Evolutionary conservation across 116 monocot genomes (phyloP).

Genomic region (Cymodocea nodosa): DNA sequence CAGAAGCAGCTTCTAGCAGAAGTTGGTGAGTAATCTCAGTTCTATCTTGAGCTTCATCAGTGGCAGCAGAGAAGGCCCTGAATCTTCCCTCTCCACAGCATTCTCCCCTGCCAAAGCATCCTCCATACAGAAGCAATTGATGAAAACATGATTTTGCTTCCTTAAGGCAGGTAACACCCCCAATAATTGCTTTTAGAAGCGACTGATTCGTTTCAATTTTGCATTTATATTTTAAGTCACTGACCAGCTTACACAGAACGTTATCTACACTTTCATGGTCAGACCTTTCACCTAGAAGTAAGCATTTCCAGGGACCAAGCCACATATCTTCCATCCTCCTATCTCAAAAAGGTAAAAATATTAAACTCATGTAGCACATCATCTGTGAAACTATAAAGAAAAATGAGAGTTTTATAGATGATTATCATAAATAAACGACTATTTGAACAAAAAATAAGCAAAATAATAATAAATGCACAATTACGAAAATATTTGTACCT

Average conservation of each 20-base stretch:
- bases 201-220: conserved; percentile 27
- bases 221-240: conserved; percentile 28
- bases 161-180: conserved; percentile 31
- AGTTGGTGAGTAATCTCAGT: conserved; percentile 11
- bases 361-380: neutral
- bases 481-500: conserved; percentile 26
- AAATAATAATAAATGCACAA: neutral
- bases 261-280: conserved; percentile 19
- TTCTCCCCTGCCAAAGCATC: conserved; percentile 53
- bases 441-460: neutral
- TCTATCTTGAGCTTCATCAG: conserved; percentile 11
- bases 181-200: conserved; percentile 39
- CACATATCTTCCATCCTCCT: conserved; percentile 77
- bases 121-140: conserved; percentile 53
- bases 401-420: too few species aligned
- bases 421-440: too few species aligned
- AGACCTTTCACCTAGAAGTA: conserved; percentile 46
- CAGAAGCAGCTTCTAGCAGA: conserved; percentile 22
- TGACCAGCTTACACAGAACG: conserved; percentile 19
- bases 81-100: conserved; percentile 52
- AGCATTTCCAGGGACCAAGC: conserved; percentile 89
- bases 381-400: neutral
- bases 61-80: conserved; percentile 25
- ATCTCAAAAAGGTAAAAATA: conserved; percentile 6
- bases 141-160: conserved; percentile 49